Conservation (phyloP, 345 rosid genomes). For the Murraya paniculata region DNA sequence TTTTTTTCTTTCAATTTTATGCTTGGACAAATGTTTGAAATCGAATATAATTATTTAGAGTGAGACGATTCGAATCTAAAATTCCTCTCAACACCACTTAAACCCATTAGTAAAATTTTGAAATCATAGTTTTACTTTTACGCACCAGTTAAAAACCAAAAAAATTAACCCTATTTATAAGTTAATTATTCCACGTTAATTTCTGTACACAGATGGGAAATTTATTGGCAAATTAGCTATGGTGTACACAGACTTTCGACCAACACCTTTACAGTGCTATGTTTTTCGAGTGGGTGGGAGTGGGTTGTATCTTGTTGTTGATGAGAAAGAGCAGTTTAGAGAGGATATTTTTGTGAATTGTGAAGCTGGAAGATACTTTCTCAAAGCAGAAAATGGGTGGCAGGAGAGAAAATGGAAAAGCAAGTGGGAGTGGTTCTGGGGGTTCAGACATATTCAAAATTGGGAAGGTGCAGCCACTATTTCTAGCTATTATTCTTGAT, state of each 20-base stretch:
- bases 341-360: conserved; percentile 85
- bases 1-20: no score
- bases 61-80: no score
- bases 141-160: no score
- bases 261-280: conserved; percentile 97
- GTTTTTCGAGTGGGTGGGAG: conserved; percentile 83
- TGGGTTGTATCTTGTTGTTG: conserved; percentile 92
- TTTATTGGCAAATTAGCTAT: no score
- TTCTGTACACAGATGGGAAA: no score
- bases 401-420: conserved; percentile 62
- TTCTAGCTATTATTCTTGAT: conserved; percentile 11
- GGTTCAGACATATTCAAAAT: conserved; percentile 92
- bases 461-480: conserved; percentile 63
- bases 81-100: no score
- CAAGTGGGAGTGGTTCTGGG: conserved; percentile 74
- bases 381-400: conserved; percentile 60
- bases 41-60: no score
- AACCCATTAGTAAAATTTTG: no score
- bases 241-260: conserved; percentile 91
- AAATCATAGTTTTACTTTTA: no score
- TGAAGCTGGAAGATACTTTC: conserved; percentile 84
- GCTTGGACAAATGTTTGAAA: no score
- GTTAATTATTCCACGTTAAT: no score
- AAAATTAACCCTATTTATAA: no score
- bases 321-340: conserved; percentile 86